Evolutionary conservation across 306 rosid genomes (phyloP).

Genomic region (Sophora flavescens): DNA sequence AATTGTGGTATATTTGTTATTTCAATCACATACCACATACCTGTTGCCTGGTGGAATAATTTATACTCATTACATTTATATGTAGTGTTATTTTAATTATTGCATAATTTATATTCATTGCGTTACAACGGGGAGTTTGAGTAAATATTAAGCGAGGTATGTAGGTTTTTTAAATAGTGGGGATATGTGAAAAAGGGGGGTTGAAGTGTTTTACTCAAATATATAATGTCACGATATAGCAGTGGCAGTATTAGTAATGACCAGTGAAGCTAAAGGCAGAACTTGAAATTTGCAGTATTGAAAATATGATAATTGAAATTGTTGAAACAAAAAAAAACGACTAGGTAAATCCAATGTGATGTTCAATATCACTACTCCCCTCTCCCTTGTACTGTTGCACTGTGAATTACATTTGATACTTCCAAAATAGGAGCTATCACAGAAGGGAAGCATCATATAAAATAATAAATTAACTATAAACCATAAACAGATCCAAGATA

Average conservation of each 20-base stretch:
- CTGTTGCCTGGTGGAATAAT: too few species aligned
- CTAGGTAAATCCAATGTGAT: constrained; percentile 1
- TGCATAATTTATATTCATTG: too few species aligned
- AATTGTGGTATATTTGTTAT: too few species aligned
- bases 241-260: neutral
- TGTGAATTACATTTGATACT: constrained; percentile 32
- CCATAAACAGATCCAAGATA: neutral
- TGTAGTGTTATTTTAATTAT: too few species aligned
- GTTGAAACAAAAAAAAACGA: neutral
- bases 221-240: neutral
- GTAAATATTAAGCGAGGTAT: too few species aligned
- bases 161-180: too few species aligned
- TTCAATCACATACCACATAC: too few species aligned
- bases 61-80: too few species aligned
- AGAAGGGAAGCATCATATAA: constrained; percentile 11
- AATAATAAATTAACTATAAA: constrained; percentile 21
- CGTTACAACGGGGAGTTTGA: too few species aligned
- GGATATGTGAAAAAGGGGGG: too few species aligned
- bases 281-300: neutral
- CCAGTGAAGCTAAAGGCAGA: neutral
- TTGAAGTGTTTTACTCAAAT: too few species aligned
- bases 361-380: neutral
- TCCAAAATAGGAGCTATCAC: constrained; percentile 29
- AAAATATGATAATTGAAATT: neutral
- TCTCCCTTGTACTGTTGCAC: neutral